Conservation (phyloP, 345 rosid species). For the Eucalyptus sideroxylon region DNA sequence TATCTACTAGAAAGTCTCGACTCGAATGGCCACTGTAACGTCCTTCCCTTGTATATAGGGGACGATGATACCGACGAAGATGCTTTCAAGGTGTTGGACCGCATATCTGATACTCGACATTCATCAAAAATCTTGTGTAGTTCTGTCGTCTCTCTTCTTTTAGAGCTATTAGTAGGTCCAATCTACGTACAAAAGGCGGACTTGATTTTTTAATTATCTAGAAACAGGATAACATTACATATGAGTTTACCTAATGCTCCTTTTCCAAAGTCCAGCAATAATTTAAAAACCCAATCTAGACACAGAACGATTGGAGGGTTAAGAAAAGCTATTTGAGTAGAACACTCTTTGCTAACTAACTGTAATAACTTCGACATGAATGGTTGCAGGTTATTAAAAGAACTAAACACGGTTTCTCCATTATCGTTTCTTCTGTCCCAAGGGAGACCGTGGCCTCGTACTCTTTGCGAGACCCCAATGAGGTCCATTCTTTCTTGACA, state of each 20-base stretch:
- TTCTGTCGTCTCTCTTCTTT: neutral
- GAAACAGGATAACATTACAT: neutral
- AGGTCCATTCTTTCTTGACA: slow-evolving; percentile 5
- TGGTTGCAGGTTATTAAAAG: slow-evolving; percentile 10
- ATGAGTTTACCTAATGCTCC: neutral
- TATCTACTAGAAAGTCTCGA: slow-evolving; percentile 28
- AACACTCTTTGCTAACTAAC: neutral
- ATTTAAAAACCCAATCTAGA: neutral
- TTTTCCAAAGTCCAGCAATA: neutral
- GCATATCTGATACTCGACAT: neutral
- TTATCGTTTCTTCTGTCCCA: slow-evolving; percentile 23
- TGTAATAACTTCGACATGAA: neutral
- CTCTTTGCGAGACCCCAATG: slow-evolving; percentile 21
- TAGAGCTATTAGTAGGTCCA: neutral
- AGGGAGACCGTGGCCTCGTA: slow-evolving; percentile 26
- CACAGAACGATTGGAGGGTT: neutral
- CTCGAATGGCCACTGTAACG: slow-evolving; percentile 3
- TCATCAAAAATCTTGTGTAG: neutral
- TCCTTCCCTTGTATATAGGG: slow-evolving; percentile 34
- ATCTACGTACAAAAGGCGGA: neutral
- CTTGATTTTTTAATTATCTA: neutral
- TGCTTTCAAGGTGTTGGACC: slow-evolving; percentile 27
- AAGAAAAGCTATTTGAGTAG: neutral
- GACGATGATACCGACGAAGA: slow-evolving; percentile 37
- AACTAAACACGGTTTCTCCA: slow-evolving; percentile 18